Evolutionary conservation across 169 alveolate species (phyloP), one percentile per base, ranked within the genome.

Genomic region (Plasmodium reichenowi): DNA sequence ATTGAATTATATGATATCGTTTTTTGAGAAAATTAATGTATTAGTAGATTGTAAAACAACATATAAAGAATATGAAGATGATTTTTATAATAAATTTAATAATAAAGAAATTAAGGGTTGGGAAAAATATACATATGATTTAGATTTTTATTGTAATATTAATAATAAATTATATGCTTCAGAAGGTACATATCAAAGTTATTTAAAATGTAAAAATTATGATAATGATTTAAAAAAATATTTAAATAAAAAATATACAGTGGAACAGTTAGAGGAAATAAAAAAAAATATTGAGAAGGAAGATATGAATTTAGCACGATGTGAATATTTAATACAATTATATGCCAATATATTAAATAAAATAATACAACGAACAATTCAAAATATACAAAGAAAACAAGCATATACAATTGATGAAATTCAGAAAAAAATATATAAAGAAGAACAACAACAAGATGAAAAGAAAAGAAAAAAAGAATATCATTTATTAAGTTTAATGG

Each of bases 221-320:
- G 98, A 97, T 92, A 95, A 96, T 74, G 91, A 92, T 68, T 97
- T 98, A 29, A 97, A 97, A 86, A 96, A 95, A 58, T 98, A 97
- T 71, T 94, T 95, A 72, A 96, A 95, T 66, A 95, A 93, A 66
- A 89, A 56, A 62, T 85, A 93, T 71, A 87, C 93, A 22, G 72
- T 66, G 76, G 96, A 91, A 70, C 91, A 95, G 67, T 89, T 92
- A 58, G 88, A 95, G 74, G 96, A 93, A 22, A 74, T 93, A 20
- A 85, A 89, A 50, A 60, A 72, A 9, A 66, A 76, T 67, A 92
- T 88, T 15, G 87, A 72, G 47, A 93, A 89, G 38, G 93, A 88
- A 3, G 94, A 94, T 43, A 96, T 93, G 66, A 72, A 88, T 54
- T 89, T 97, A 24, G 98, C 99, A 13, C 88, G 92, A 50, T 76